Conservation (phyloP, 306 rosid species). For the Pterocarpus macrocarpus region DNA sequence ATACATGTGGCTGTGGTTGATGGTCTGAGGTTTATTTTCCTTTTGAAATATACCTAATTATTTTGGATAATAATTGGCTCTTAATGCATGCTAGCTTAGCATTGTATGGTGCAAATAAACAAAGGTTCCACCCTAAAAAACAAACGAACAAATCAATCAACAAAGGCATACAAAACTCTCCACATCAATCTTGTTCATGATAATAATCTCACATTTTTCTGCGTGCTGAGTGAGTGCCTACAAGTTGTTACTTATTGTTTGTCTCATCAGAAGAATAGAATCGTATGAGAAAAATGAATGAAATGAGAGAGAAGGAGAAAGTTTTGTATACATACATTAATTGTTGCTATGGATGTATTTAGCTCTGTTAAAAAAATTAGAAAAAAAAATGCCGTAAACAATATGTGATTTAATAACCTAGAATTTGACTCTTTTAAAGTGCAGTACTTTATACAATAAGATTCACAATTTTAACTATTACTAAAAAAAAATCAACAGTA, state of each 20-base stretch:
- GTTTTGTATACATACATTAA: no score
- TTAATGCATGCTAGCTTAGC: constrained; percentile 7
- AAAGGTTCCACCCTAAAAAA: neutral
- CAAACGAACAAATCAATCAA: neutral
- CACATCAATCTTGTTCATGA: neutral
- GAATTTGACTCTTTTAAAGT: no score
- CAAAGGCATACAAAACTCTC: neutral
- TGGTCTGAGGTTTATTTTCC: neutral
- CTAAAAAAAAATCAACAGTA: no score
- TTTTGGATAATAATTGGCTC: constrained; percentile 32
- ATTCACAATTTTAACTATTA: no score
- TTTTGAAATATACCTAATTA: constrained; percentile 9
- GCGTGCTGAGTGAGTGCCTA: neutral
- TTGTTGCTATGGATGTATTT: neutral
- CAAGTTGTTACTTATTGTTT: neutral
- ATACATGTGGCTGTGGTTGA: constrained; percentile 24
- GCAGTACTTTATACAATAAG: no score
- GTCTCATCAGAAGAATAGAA: neutral
- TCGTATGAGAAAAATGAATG: neutral
- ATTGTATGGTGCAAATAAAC: constrained; percentile 5
- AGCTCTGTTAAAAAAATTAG: no score
- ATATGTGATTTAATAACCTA: no score
- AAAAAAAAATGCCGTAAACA: no score
- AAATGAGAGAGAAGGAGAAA: neutral
- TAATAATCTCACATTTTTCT: no score